These are phyloP conservation scores for Pholiota conissans DNA, from an alignment of 768 basidiomycete genomes.

Conservation along the genomic window DNA sequence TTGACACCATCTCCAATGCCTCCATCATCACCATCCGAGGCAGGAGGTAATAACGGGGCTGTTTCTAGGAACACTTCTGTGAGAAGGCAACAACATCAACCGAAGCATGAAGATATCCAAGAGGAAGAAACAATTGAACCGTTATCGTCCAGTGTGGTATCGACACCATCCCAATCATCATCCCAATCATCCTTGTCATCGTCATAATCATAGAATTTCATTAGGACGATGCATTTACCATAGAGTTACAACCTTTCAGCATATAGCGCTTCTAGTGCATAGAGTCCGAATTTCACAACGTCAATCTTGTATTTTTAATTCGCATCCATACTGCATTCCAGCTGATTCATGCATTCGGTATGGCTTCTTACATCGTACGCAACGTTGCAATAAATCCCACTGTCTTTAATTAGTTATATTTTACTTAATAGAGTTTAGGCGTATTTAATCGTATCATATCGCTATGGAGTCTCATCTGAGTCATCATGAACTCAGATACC, in stretches of 20 bases:
- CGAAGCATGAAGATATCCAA: conserved; percentile 19
- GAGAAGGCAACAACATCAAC: conserved; percentile 18
- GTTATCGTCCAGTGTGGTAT: conserved; percentile 8
- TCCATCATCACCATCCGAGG: conserved; percentile 2
- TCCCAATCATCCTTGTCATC: background rate
- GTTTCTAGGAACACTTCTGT: conserved; percentile 21
- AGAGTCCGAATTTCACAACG: background rate
- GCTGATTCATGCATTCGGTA: background rate
- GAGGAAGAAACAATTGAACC: conserved; percentile 19
- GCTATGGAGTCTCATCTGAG: no score
- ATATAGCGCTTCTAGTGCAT: background rate
- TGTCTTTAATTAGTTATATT: background rate
- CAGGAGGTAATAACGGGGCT: background rate
- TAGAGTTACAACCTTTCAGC: background rate
- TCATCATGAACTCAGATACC: background rate
- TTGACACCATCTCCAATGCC: conserved; percentile 15
- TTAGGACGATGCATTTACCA: background rate
- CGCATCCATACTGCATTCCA: background rate
- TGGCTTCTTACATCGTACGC: no score
- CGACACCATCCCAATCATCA: no score
- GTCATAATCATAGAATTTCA: background rate
- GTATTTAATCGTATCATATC: background rate
- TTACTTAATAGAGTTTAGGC: background rate
- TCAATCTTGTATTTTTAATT: background rate
- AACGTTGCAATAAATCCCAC: background rate